Evolutionary conservation across 2,329 filamentous ascomycete species (phyloP), one percentile per base, ranked within the genome.

Genomic region (Penicillium sp.): DNA sequence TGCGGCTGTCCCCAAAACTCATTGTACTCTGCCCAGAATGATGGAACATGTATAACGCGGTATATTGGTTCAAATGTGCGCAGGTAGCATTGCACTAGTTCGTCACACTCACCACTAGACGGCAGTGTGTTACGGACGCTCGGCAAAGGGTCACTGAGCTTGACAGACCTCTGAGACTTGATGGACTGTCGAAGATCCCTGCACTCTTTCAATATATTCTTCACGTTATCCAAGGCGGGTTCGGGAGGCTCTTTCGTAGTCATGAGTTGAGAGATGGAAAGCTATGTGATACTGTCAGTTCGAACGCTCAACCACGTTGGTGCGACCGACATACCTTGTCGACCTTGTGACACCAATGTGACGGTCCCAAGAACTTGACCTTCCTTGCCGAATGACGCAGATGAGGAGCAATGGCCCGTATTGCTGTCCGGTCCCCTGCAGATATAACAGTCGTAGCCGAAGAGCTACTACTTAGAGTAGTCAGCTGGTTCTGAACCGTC

Each of bases 1-100:
- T 64, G 61, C 1, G 71, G 68, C 21, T 74, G 64, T 64, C 62
- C 61, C 71, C 70, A 73, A 41, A 73, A 74, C 15, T 53, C 45
- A 9, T 68, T 46, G 47, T 77, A 78, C 26, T 77, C 73, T 21
- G 59, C 60, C 62, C 67, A 69, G 57, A 78, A 78, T 2, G 70
- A 69, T 3, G 75, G 75, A 8, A 73, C 35, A 64, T 79, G 75
- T 7, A 77, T 26, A 1, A 78, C 68, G 41, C 73, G 70, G 58
- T 75, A 74, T 7, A 71, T 67, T 13, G 70, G 61, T 51, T 75
- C 75, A 41, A 78, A 71, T 3, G 69, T 73, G 19, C 70, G 64
- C 17, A 73, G 44, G 45, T 72, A 73, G 52, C 67, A 60, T 9
- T 66, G 62, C 3, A 71, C 65, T 5, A 73, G 58, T 30, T 71